Conservation (phyloP, 495 filamentous ascomycete genomes). For the Paragyromitra xinjiangensis region DNA sequence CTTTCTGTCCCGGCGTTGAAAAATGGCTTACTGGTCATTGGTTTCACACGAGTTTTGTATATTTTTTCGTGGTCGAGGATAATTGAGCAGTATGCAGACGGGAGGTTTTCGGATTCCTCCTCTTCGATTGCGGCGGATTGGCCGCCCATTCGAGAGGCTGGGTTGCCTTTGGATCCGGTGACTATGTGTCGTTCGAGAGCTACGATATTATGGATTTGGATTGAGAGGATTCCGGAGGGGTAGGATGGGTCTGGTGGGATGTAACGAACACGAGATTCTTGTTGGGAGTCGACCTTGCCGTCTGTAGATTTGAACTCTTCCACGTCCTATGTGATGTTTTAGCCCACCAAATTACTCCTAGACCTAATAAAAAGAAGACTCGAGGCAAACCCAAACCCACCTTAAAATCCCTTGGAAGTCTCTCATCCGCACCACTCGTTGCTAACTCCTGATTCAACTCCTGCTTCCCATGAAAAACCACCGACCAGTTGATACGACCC, state of each 20-base stretch:
- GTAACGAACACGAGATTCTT: constrained; percentile 66
- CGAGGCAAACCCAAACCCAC: constrained; percentile 10
- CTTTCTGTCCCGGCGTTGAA: constrained; percentile 80
- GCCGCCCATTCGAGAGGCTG: constrained; percentile 29
- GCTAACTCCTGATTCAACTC: constrained; percentile 64
- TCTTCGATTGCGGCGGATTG: constrained; percentile 64
- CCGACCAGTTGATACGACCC: constrained; percentile 72
- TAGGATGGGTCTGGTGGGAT: constrained; percentile 66
- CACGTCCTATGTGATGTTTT: not conserved
- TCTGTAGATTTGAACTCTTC: constrained; percentile 20
- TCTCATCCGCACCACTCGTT: constrained; percentile 66
- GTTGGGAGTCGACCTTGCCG: constrained; percentile 62
- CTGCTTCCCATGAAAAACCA: constrained; percentile 74
- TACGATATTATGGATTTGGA: constrained; percentile 78
- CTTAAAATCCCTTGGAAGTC: constrained; percentile 55
- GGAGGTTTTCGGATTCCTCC: constrained; percentile 69
- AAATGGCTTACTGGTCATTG: constrained; percentile 78
- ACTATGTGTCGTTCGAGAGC: constrained; percentile 69
- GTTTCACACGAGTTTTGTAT: constrained; percentile 76
- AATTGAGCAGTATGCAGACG: constrained; percentile 73
- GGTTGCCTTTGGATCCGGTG: constrained; percentile 50
- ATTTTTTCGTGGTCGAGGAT: constrained; percentile 76
- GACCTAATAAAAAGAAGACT: not conserved
- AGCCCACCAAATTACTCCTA: not conserved
- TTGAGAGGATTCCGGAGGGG: constrained; percentile 70